A percentile compares a stretch with the other conserved stretches of the same genome.
Evolutionary conservation across 2,329 filamentous ascomycete species (phyloP).

Genomic region (Diaporthe citri): DNA sequence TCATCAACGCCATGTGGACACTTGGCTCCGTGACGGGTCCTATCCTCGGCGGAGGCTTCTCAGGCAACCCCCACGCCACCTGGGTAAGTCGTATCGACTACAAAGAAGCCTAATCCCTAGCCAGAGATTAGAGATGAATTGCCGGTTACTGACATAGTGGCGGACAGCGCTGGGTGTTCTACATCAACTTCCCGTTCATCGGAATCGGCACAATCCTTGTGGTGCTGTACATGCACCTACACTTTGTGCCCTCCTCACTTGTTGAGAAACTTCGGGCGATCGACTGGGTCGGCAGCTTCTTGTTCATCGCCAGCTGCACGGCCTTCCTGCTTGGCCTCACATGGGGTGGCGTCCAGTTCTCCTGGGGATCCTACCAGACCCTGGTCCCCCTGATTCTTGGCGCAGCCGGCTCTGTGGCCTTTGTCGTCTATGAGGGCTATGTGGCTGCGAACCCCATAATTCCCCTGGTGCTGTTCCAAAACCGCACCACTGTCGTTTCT

Average conservation of each 20-base stretch:
- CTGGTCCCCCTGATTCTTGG: not conserved
- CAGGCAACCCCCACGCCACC: not conserved
- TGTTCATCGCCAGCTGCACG: not conserved
- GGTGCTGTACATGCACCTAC: not conserved
- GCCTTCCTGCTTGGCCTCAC: not conserved
- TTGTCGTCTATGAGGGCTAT: not conserved
- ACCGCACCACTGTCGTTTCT: not conserved
- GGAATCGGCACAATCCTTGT: not conserved
- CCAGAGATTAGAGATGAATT: no score
- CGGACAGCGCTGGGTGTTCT: not conserved
- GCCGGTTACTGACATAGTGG: not conserved
- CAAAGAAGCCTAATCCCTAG: no score
- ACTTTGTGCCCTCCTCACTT: not conserved
- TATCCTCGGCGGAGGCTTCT: not conserved
- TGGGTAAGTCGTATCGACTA: not conserved
- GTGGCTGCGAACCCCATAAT: not conserved
- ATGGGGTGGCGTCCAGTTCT: slow-evolving; percentile 3
- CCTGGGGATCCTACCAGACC: not conserved
- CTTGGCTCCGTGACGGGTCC: not conserved
- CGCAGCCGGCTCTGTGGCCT: not conserved
- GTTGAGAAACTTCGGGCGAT: not conserved
- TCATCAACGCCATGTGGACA: not conserved
- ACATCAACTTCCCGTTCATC: not conserved
- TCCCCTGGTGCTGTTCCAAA: not conserved
- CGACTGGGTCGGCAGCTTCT: not conserved